Evolutionary conservation across 768 basidiomycete species (phyloP), one percentile per base, ranked within the genome.

Genomic region (Pulveroboletus sp.): DNA sequence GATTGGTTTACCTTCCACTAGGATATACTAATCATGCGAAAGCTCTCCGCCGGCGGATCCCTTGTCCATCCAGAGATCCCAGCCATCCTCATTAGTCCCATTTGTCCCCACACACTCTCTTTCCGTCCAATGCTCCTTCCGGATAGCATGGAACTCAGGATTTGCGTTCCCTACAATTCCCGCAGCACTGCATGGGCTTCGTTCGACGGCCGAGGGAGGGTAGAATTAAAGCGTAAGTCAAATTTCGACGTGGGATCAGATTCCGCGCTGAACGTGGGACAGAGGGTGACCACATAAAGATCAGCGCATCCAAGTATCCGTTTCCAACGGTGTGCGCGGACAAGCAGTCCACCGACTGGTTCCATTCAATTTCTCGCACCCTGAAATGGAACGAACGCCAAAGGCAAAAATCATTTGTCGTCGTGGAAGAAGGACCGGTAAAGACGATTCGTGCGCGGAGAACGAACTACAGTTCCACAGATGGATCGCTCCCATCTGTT

Each of bases 281-380:
- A 97, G 94, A 98, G 85, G 96, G 96, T 35, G 96, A 99, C 62
- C 95, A 98, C 65, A 97, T 99, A 74, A 98, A 95, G 72, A 86
- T 99, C 49, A 93, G 89, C 1, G 95, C 96, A 0, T 96, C 93
- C 1, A 91, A 86, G 64, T 99, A 91, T 67, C 96, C 96, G 5
- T 98, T 98, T 78, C 96, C 96, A 7, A 98, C 96, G 4, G 93
- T 99, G 6, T 98, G 95, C 62, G 93, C 92, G 7, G 91, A 96
- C 65, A 96, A 94, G 54, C 94, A 96, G 64, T 96, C 93, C 17
- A 91, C 90, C 3, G 96, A 99, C 63, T 99, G 96, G 96, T 98
- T 99, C 82, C 85, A 92, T 54, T 81, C 95, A 5, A 98, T 99
- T 55, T 91, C 92, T 30, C 81, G 96, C 20, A 99, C 95, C 9